Conservation (phyloP, 2,329 filamentous ascomycete genomes). For the Achaetomium macrosporum region DNA sequence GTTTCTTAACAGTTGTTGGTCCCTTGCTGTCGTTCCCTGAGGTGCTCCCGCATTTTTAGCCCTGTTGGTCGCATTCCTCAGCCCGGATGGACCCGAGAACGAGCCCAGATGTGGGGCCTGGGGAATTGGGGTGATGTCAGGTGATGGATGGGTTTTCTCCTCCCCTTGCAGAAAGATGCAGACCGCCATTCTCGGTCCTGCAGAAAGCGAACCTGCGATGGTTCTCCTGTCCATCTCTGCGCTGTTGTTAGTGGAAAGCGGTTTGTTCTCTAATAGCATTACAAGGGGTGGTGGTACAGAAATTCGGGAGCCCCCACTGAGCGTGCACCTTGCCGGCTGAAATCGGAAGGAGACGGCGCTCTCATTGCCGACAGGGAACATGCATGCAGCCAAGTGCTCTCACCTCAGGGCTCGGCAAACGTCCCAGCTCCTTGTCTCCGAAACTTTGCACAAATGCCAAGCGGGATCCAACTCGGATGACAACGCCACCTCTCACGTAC, state of each 20-base stretch:
- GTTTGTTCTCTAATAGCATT: too few species aligned
- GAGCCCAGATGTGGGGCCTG: not conserved
- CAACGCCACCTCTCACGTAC: too few species aligned
- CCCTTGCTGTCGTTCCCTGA: not conserved
- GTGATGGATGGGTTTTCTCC: constrained; percentile 10
- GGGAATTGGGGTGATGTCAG: not conserved
- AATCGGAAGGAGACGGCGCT: constrained; percentile 1
- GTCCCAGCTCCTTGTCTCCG: constrained; percentile 4
- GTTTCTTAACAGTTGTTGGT: not conserved
- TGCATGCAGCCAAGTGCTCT: not conserved
- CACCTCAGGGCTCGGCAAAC: not conserved
- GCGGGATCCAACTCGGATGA: not conserved
- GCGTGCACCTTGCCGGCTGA: constrained; percentile 4
- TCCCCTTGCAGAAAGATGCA: not conserved
- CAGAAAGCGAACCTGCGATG: too few species aligned
- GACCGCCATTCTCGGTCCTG: too few species aligned
- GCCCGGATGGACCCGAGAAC: constrained; percentile 6
- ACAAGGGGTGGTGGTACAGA: too few species aligned
- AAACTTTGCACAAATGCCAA: constrained; percentile 8
- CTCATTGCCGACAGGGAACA: not conserved
- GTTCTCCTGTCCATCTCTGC: too few species aligned
- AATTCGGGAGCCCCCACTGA: not conserved
- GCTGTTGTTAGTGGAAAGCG: too few species aligned
- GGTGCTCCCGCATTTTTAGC: not conserved
- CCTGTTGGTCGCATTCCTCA: not conserved